Conservation (phyloP, 2,329 filamentous ascomycete genomes). For the Cladosporium sp. region DNA sequence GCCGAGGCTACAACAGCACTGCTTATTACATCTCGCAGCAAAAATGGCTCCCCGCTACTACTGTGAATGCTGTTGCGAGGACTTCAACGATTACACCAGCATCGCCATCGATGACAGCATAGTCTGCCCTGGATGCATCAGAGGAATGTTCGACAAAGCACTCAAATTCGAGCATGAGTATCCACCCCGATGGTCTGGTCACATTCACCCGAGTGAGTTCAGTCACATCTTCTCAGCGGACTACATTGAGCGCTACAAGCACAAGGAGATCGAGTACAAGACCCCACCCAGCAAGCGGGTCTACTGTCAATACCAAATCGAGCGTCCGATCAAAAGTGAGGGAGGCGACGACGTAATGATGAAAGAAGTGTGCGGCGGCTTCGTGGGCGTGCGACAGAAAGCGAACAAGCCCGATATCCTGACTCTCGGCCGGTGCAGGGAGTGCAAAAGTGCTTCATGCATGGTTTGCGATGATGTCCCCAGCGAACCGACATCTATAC, state of each 20-base stretch:
- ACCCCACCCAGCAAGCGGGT: not conserved
- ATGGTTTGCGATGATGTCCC: conserved; percentile 1
- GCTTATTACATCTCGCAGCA: no score
- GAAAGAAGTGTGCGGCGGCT: not conserved
- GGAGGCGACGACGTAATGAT: no score
- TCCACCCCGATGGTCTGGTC: not conserved
- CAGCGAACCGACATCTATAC: not conserved
- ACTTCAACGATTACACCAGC: conserved; percentile 2
- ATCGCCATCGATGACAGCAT: not conserved
- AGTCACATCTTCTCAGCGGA: not conserved
- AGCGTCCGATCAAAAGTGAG: not conserved
- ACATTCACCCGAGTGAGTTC: conserved; percentile 2
- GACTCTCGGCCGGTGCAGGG: not conserved
- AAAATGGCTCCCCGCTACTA: not conserved
- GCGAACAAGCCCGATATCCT: not conserved
- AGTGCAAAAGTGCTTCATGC: not conserved
- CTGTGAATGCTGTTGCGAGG: conserved; percentile 2
- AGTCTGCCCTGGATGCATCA: not conserved
- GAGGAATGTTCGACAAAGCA: conserved; percentile 5
- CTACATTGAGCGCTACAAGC: not conserved
- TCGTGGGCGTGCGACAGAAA: not conserved
- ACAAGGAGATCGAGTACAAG: conserved; percentile 5
- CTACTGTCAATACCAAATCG: not conserved
- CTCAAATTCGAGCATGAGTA: conserved; percentile 7
- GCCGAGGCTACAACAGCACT: not conserved